A percentile compares a stretch with the other conserved stretches of the same genome.
These are phyloP conservation scores for Begonia masoniana DNA, from an alignment of 306 rosid genomes.

Conservation along the genomic window DNA sequence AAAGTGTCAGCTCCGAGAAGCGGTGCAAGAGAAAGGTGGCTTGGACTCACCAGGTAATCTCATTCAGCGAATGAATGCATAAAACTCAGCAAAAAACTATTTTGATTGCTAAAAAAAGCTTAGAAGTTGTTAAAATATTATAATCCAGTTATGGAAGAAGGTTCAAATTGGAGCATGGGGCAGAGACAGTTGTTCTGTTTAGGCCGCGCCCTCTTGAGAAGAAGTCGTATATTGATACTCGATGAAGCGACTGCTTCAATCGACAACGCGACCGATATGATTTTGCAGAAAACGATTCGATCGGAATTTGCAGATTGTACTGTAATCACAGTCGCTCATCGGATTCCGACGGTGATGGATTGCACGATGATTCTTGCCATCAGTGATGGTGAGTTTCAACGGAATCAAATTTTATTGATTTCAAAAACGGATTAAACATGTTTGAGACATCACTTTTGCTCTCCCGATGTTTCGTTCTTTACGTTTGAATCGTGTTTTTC, in stretches of 20 bases:
- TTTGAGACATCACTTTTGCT: no score
- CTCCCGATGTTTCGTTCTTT: no score
- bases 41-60: conserved; percentile 56
- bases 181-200: conserved; percentile 79
- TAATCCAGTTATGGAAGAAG: conserved; percentile 61
- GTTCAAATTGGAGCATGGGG: conserved; percentile 98
- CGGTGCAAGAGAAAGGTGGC: conserved; percentile 62
- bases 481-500: conserved; percentile 9
- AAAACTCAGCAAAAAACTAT: no score
- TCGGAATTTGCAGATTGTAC: conserved; percentile 65
- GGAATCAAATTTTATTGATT: no score
- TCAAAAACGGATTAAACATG: no score
- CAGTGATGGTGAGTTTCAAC: conserved; percentile 47
- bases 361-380: conserved; percentile 86
- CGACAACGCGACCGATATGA: conserved; percentile 83
- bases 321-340: conserved; percentile 78
- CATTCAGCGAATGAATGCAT: no score
- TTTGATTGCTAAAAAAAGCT: background rate
- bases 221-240: conserved; percentile 68
- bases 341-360: conserved; percentile 96
- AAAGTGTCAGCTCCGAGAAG: conserved; percentile 68
- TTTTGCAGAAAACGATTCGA: conserved; percentile 74
- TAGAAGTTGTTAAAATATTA: conserved; percentile 1
- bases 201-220: conserved; percentile 80
- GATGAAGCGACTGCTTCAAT: conserved; percentile 97